A percentile compares a stretch with the other conserved stretches of the same genome.
Evolutionary conservation across 352 stramenopile species (phyloP).

Genomic region (Phytopythium chamaehyphon): DNA sequence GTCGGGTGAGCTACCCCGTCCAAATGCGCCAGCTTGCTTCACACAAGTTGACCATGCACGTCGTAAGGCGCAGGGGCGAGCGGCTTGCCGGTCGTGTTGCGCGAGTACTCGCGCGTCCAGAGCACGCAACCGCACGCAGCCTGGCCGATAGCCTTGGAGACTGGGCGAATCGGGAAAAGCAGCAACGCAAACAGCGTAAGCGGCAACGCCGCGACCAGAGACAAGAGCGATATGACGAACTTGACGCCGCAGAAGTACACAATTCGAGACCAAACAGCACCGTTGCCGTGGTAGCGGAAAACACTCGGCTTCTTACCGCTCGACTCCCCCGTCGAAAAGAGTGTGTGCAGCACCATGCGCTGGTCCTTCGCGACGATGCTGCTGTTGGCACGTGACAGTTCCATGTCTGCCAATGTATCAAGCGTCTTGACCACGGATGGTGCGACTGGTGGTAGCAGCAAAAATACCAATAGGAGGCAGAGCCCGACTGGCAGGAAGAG

Average conservation of each 20-base stretch:
- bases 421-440: constrained; percentile 46
- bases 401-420: constrained; percentile 70
- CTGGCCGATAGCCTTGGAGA: constrained; percentile 32
- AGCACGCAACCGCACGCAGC: constrained; percentile 46
- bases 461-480: constrained; percentile 47
- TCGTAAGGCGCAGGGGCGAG: constrained; percentile 23
- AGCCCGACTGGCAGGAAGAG: constrained; percentile 56
- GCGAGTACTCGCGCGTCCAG: constrained; percentile 68
- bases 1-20: neutral
- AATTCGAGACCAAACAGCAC: constrained; percentile 61
- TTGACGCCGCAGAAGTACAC: constrained; percentile 67
- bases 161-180: constrained; percentile 49
- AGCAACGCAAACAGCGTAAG: constrained; percentile 47
- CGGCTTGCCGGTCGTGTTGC: constrained; percentile 51
- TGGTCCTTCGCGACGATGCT: constrained; percentile 41
- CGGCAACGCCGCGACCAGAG: constrained; percentile 50
- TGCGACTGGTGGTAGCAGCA: constrained; percentile 53
- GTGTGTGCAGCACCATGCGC: constrained; percentile 52
- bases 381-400: constrained; percentile 73
- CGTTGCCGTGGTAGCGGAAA: constrained; percentile 55
- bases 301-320: constrained; percentile 30
- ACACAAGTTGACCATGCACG: constrained; percentile 35
- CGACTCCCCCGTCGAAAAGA: constrained; percentile 25
- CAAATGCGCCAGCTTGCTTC: neutral
- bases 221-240: constrained; percentile 54